Base-by-base conservation (phyloP, 495 filamentous ascomycete genomes). In the Glarea lozoyensis region DNA sequence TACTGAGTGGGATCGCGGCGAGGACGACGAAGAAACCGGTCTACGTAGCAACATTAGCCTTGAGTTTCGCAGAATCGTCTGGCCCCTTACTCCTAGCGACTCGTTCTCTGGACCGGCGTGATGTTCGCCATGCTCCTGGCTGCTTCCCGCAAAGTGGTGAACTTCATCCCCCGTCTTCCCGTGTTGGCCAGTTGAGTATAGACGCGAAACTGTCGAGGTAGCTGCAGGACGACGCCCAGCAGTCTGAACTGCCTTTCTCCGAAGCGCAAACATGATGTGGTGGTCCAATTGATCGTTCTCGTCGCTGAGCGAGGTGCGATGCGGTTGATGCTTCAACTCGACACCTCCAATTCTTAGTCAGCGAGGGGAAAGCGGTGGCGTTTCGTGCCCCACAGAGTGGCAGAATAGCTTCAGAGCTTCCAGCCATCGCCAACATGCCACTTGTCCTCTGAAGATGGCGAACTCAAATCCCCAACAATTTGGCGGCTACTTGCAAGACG, bases 1-100 rank as follows among this genome's bases (percentile, higher is more conserved):
- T 69, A 23, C 59, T 57, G 29, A 73, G 62, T 34, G 81, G 76
- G 29, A 85, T 59, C 32, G 67, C 62, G 42, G 73, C 79, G 32
- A 82, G 56, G 44, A 69, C 60, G 45, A 84, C 54, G 62, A 79
- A 88, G 66, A 88, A 85, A 42, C 68, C 72, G 47, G 61, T 65
- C 81, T 86, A 56, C 61, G 13, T 46, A 37, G 13, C 41, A n/a
- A n/a, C n/a, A n/a, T n/a, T n/a, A n/a, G n/a, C n/a, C n/a, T n/a
- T n/a, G n/a, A n/a, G n/a, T n/a, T n/a, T n/a, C n/a, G n/a, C n/a
- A n/a, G n/a, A n/a, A n/a, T n/a, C n/a, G n/a, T n/a, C n/a, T n/a
- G 52, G 42, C 58, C 46, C 68, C 78, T 59, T 73, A 84, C 80
- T 49, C 80, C 79, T 50, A 82, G 63, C 54, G 66, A 59, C 60